Evolutionary conservation across 129 eudicot species (phyloP).

Genomic region (Heracleum sosnowskyi): DNA sequence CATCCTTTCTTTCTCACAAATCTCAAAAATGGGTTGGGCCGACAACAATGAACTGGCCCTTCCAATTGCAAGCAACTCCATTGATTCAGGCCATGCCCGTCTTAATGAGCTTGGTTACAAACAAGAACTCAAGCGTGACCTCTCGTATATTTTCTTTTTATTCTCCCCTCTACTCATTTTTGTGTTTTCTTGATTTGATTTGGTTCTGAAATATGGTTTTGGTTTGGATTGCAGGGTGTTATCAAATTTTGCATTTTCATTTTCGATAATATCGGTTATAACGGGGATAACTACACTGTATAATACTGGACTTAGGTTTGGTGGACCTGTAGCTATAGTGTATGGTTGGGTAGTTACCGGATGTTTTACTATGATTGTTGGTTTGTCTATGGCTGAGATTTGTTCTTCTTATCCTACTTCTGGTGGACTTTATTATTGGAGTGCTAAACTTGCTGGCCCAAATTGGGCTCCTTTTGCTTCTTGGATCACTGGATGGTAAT

Average conservation of each 20-base stretch:
- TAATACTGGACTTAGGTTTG: constrained; percentile 69
- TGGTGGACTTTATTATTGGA: constrained; percentile 98
- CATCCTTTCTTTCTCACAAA: background rate
- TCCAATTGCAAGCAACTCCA: constrained; percentile 18
- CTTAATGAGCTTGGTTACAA: constrained; percentile 75
- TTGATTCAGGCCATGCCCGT: constrained; percentile 74
- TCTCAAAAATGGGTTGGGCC: constrained; percentile 13
- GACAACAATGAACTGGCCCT: constrained; percentile 11
- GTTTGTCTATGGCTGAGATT: constrained; percentile 97
- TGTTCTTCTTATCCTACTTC: constrained; percentile 97
- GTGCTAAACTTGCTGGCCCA: constrained; percentile 97
- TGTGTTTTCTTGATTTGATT: background rate
- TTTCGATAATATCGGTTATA: constrained; percentile 87
- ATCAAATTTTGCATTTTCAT: constrained; percentile 94
- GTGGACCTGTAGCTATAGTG: constrained; percentile 77
- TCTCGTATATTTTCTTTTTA: constrained; percentile 60
- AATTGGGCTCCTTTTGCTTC: constrained; percentile 97
- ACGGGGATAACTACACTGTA: constrained; percentile 87
- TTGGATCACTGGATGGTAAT: constrained; percentile 97
- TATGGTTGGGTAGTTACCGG: constrained; percentile 92
- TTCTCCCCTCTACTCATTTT: background rate
- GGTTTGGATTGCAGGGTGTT: constrained; percentile 56
- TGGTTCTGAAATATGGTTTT: background rate
- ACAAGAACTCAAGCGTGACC: constrained; percentile 99
- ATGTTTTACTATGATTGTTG: constrained; percentile 74